phyloP scores from a whole-genome alignment of 176 grass and related monocot genomes.

The Saccharum spontaneum region DNA sequence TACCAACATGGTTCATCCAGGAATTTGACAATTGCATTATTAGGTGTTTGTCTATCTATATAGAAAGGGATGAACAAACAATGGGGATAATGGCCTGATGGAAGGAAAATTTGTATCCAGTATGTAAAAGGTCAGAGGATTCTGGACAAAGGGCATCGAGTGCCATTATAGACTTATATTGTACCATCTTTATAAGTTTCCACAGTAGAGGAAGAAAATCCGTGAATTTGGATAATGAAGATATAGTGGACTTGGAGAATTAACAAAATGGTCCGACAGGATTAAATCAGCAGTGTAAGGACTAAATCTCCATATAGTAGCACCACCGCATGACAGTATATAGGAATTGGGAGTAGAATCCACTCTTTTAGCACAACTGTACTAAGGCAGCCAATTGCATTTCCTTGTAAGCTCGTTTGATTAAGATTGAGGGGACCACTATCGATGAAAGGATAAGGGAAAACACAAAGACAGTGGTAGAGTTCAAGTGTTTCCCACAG shows the following conservation, averaged over 20 bases:
- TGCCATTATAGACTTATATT: background rate
- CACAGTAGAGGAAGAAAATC: background rate
- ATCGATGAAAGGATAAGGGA: background rate
- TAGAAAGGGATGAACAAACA: conserved; percentile 4
- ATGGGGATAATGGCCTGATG: background rate
- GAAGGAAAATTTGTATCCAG: background rate
- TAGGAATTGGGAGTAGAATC: background rate
- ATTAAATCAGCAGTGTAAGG: background rate
- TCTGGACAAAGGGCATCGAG: conserved; percentile 6
- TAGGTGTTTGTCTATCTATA: background rate
- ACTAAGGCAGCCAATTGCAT: background rate
- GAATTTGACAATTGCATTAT: background rate
- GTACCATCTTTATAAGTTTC: conserved; percentile 4
- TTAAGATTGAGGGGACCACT: background rate
- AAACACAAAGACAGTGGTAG: background rate
- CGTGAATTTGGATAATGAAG: conserved; percentile 12
- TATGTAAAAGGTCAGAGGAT: background rate
- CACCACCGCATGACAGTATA: background rate
- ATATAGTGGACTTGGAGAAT: background rate
- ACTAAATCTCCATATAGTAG: conserved; percentile 3
- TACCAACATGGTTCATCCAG: background rate
- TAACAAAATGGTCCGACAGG: background rate
- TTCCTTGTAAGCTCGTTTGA: conserved; percentile 13
- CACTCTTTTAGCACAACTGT: conserved; percentile 20
- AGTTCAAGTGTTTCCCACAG: background rate